Conservation (phyloP, 306 rosid genomes). For the Cicer pinnatifidum region DNA sequence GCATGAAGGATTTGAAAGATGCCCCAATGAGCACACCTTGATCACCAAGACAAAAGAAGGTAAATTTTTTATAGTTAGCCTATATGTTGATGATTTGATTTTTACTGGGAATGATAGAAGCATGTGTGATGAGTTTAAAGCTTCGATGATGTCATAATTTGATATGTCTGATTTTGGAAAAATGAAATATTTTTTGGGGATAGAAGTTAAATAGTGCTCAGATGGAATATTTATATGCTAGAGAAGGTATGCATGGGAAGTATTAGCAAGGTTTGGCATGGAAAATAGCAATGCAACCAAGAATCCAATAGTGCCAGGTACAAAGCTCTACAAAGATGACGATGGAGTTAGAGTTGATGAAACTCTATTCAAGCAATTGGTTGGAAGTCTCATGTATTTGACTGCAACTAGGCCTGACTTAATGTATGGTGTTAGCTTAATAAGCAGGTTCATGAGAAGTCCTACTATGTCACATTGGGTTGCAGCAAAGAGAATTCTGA, state of each 20-base stretch:
- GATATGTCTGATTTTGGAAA: background rate
- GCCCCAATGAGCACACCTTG: background rate
- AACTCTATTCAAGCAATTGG: background rate
- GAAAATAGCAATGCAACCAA: background rate
- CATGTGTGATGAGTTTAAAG: background rate
- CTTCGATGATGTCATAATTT: background rate
- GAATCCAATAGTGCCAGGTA: background rate
- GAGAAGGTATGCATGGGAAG: background rate
- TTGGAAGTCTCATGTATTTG: background rate
- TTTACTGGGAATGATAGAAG: background rate
- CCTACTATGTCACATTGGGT: background rate
- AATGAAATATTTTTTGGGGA: background rate
- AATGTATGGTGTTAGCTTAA: background rate
- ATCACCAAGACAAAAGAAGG: background rate
- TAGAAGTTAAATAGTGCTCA: background rate
- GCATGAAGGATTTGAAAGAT: background rate
- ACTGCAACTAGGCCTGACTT: background rate
- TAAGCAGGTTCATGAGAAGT: background rate
- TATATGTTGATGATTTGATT: background rate
- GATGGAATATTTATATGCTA: background rate
- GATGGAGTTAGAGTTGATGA: background rate
- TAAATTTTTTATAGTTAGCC: background rate
- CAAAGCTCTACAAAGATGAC: background rate
- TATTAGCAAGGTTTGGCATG: background rate
- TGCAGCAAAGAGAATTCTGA: background rate